Evolutionary conservation across 2,329 filamentous ascomycete genomes (phyloP), one percentile per base, ranked within the genome.

Genomic region (Emydomyces testavorans): DNA sequence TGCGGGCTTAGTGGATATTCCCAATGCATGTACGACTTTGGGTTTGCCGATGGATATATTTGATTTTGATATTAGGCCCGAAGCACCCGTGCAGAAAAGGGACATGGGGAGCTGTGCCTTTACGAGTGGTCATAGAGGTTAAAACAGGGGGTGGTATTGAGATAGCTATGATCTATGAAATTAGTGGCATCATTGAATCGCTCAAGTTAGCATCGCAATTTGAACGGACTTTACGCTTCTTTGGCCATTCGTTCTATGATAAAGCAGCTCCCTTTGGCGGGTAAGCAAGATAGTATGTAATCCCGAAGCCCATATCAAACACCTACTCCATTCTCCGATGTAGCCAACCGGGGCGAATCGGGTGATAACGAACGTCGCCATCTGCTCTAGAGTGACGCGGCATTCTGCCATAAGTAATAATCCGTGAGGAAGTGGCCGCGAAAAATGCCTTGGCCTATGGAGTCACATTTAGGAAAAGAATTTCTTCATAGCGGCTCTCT

Each of bases 21-120:
- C 88, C 0, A 94, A 94, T 61, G 85, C 84, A 0, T 94, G 89
- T 61, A 94, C 88, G 3, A 94, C 89, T 0, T 71, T 94, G 50
- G 88, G 87, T 0, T 62, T 94, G 46, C 89, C 89, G 1, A 86
- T 94, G 73, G 89, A 94, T 66, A 93, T 95, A 46, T 95, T 95
- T 58, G 85, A 92, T 60, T 94, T 95, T 65, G 88, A 94, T 62
- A 90, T 94, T 56, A 77, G 79, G 39, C 85, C 87, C 0, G 73
- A 74, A 48, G 72, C 71, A 4, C 71, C 74, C 5, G 77, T 75
- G 2, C 70, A 76, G 60, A 78, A 79, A 69, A 64, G 71, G 49
- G 79, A 88, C 60, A 75, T 88, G 75, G 84, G 83, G 1, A 70
- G 62, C 34, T 92, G 85, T 63, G 85, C 84, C 1, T 83, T 79